phyloP scores from a whole-genome alignment of 2,329 filamentous ascomycete genomes.

The Helicocarpus griseus region DNA sequence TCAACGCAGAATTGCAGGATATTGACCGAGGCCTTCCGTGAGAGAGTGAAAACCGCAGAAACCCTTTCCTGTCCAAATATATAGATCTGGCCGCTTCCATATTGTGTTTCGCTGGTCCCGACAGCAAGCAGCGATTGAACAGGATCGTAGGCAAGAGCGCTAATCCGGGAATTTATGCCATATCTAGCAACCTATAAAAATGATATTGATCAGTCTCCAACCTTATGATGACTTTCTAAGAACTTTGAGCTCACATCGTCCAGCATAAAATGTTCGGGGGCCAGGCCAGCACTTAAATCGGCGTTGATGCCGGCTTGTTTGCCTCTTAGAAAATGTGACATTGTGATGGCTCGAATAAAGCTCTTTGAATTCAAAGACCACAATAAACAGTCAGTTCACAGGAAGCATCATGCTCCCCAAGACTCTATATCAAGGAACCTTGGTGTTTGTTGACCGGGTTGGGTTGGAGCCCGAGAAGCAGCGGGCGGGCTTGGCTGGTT shows the following conservation, averaged over 20 bases:
- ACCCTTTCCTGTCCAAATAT: constrained; percentile 77
- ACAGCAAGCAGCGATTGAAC: constrained; percentile 88
- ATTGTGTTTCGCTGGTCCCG: constrained; percentile 79
- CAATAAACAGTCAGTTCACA: background rate
- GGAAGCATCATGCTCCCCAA: background rate
- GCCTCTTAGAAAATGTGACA: constrained; percentile 80
- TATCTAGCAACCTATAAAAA: constrained; percentile 53
- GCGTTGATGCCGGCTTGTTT: constrained; percentile 90
- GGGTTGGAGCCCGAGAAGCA: background rate
- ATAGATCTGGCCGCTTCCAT: constrained; percentile 79
- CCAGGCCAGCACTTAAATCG: constrained; percentile 76
- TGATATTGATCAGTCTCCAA: background rate
- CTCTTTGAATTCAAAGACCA: background rate
- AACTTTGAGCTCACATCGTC: constrained; percentile 55
- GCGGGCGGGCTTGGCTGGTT: background rate
- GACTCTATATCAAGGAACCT: background rate
- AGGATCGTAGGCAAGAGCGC: constrained; percentile 81
- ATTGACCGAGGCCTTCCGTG: constrained; percentile 63
- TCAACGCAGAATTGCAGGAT: constrained; percentile 77
- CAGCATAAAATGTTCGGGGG: constrained; percentile 66
- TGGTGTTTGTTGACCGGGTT: background rate
- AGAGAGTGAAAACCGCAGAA: constrained; percentile 61
- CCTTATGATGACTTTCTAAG: background rate
- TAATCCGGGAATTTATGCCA: constrained; percentile 67
- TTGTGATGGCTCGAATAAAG: constrained; percentile 30